These are phyloP conservation scores for Amphibolis antarctica DNA, from an alignment of 106 monocot species.

Conservation along the genomic window DNA sequence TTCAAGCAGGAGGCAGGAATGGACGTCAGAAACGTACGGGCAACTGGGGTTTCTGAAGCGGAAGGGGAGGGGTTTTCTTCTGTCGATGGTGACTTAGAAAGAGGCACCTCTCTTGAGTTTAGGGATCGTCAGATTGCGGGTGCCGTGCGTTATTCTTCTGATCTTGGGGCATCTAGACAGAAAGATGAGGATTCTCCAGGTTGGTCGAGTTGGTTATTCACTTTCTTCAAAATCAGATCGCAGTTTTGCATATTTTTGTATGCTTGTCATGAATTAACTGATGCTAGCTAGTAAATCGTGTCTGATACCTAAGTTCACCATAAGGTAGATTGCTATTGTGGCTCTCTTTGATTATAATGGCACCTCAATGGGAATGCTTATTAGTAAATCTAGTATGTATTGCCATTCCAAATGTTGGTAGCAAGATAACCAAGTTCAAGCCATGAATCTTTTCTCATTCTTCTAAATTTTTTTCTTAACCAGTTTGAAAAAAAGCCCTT, in stretches of 20 bases:
- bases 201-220: neutral
- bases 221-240: neutral
- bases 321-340: no score
- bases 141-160: constrained; percentile 5
- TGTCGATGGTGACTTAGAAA: neutral
- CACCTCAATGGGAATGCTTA: no score
- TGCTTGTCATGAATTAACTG: neutral
- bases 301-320: no score
- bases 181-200: neutral
- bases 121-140: neutral
- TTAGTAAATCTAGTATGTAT: no score
- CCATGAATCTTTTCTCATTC: no score
- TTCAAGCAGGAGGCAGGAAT: neutral
- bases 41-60: neutral
- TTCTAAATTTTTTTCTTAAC: no score
- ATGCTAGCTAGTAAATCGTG: neutral
- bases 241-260: neutral
- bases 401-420: no score
- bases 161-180: neutral
- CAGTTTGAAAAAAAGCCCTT: no score
- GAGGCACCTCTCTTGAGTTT: neutral
- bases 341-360: no score
- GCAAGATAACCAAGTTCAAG: no score
- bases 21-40: neutral
- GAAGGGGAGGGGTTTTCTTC: neutral